Base-by-base conservation (phyloP, 495 filamentous ascomycete species). In the Daldinia concentrica region DNA sequence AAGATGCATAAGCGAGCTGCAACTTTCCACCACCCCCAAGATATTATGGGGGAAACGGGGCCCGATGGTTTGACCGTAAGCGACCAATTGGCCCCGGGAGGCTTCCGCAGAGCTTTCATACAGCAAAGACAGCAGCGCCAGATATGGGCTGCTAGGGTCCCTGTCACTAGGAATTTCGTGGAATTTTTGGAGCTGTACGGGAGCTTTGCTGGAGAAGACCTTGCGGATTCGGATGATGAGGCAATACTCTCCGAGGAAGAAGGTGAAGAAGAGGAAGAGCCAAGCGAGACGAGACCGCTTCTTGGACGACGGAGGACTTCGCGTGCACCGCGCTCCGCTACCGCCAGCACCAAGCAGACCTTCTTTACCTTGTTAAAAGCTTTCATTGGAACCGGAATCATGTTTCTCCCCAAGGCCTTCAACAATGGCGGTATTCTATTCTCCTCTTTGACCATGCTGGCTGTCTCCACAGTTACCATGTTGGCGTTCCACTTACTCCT, bases 181-280 rank as follows among this genome's bases (percentile, higher is more conserved):
- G 86, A 89, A 43, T 92, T 91, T 68, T 81, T 92, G 11, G 88
- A 90, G 51, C 76, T 92, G 6, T 92, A 92, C 74, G 90, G 90
- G 0, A 86, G 83, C 55, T 92, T 92, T 74, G 90, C 90, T 0
- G 90, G 90, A 6, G 90, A 92, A 71, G 90, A 92, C 64, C 82
- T 92, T 12, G 86, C 79, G 3, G 90, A 92, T 51, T 86, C 87
- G 0, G 88, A 90, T 58, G 86, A 89, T 39, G 89, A 91, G 56
- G 83, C 81, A 22, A 77, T 83, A 15, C 61, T 77, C 5, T 81
- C 79, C 0, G 81, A 78, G 9, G 83, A 82, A 3, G 82, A 83
- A 6, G 85, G 82, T 17, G 80, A 80, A 34, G 78, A 80, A 36
- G 79, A 80, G 26, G 73, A 72, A 22, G 62, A 51, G 15, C 71